Conservation (phyloP, 2,329 filamentous ascomycete species). For the Aschersonia sp. region DNA sequence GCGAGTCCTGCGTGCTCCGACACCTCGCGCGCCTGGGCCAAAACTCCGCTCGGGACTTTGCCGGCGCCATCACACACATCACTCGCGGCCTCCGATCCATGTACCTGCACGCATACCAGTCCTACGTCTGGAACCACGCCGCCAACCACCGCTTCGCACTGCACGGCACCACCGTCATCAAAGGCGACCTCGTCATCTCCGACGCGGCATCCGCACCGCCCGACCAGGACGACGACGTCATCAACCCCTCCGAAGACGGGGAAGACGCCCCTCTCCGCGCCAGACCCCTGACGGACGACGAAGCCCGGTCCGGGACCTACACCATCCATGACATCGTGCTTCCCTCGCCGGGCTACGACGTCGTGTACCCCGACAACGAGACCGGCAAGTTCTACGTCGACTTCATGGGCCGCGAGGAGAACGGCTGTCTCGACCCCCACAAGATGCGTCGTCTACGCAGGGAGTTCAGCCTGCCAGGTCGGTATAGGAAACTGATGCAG, state of each 20-base stretch:
- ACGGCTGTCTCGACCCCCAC: constrained; percentile 67
- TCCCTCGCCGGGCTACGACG: constrained; percentile 82
- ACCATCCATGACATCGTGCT: constrained; percentile 80
- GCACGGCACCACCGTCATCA: constrained; percentile 58
- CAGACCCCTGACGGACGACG: constrained; percentile 59
- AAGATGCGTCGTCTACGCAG: constrained; percentile 77
- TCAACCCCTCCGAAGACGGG: constrained; percentile 26
- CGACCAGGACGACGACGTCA: constrained; percentile 37
- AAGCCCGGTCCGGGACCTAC: constrained; percentile 63
- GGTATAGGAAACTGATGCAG: constrained; percentile 75
- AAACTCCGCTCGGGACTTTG: constrained; percentile 49
- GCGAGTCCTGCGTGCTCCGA: constrained; percentile 65
- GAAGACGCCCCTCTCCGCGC: constrained; percentile 40
- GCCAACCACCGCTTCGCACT: constrained; percentile 68
- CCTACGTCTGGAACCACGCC: constrained; percentile 81
- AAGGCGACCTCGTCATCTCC: constrained; percentile 69
- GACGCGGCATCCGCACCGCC: constrained; percentile 17
- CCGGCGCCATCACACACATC: constrained; percentile 69
- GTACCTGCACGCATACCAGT: constrained; percentile 97
- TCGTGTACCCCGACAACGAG: constrained; percentile 72
- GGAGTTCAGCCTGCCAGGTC: constrained; percentile 78
- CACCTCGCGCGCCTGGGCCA: constrained; percentile 46
- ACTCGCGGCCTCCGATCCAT: constrained; percentile 74
- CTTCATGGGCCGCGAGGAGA: constrained; percentile 71
- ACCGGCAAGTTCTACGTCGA: constrained; percentile 71